Conservation (phyloP, 2,329 filamentous ascomycete species). For the Penicillium sp. region DNA sequence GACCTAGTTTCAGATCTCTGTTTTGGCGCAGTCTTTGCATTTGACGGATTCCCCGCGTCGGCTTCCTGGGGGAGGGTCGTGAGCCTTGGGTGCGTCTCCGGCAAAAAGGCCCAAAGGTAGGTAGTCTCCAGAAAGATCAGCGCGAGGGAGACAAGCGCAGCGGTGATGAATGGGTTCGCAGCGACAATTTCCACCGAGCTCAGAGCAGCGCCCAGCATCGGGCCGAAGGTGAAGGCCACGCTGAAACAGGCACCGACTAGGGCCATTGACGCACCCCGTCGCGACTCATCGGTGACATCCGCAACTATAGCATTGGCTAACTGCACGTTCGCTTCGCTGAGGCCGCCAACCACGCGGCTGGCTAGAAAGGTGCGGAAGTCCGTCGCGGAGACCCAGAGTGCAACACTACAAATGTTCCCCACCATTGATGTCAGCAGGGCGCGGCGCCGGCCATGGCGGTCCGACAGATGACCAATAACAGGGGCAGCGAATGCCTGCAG, state of each 20-base stretch:
- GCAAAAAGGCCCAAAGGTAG: constrained; percentile 79
- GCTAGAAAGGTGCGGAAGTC: constrained; percentile 95
- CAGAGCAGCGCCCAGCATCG: constrained; percentile 83
- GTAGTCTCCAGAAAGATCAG: constrained; percentile 82
- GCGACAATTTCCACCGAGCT: constrained; percentile 73
- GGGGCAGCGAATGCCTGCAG: constrained; percentile 91
- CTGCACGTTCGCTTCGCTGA: constrained; percentile 97
- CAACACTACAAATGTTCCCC: constrained; percentile 88
- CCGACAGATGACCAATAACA: constrained; percentile 82
- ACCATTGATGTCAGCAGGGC: constrained; percentile 88
- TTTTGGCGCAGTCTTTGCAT: background rate
- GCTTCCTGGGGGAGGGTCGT: constrained; percentile 29
- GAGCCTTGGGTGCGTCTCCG: constrained; percentile 73
- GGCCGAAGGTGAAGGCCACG: constrained; percentile 94
- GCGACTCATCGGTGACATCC: constrained; percentile 83
- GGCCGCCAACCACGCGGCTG: constrained; percentile 84
- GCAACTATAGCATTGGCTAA: constrained; percentile 94
- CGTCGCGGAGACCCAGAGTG: constrained; percentile 87
- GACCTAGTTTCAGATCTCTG: constrained; percentile 25
- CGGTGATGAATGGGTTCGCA: constrained; percentile 89
- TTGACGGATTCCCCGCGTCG: background rate
- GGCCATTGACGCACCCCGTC: constrained; percentile 88
- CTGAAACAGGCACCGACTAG: constrained; percentile 95
- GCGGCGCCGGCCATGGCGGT: constrained; percentile 79
- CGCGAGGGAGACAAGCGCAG: constrained; percentile 80